Evolutionary conservation across 805 yeast genomes (phyloP).

Genomic region (Starmerella bombi): DNA sequence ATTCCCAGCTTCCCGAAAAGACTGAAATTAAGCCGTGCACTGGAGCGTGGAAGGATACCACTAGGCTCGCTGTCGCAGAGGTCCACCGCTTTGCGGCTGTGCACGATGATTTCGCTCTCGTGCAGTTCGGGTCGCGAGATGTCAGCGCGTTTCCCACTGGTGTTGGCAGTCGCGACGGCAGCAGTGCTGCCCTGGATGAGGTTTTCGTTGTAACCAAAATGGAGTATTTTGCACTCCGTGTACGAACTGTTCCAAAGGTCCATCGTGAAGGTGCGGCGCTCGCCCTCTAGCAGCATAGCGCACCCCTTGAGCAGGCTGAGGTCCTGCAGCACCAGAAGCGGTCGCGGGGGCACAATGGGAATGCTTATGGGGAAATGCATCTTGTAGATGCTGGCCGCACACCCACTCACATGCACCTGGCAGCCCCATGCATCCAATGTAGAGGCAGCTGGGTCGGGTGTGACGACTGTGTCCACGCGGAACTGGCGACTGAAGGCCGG

Average conservation of each 20-base stretch:
- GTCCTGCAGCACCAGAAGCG: slow-evolving; percentile 41
- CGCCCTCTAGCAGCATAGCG: slow-evolving; percentile 73
- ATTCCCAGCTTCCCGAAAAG: slow-evolving; percentile 63
- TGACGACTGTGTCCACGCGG: slow-evolving; percentile 17
- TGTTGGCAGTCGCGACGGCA: slow-evolving; percentile 30
- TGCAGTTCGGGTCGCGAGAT: neutral
- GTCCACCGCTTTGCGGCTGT: neutral
- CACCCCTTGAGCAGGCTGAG: slow-evolving; percentile 48
- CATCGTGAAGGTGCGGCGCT: slow-evolving; percentile 39
- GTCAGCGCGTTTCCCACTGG: neutral
- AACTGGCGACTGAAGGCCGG: slow-evolving; percentile 22
- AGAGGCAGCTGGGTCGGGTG: slow-evolving; percentile 36
- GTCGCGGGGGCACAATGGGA: slow-evolving; percentile 38
- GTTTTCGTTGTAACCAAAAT: slow-evolving; percentile 58
- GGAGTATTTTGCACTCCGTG: slow-evolving; percentile 42
- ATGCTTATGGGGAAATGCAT: slow-evolving; percentile 24
- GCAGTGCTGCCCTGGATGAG: neutral
- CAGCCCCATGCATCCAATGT: slow-evolving; percentile 39
- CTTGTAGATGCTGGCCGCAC: slow-evolving; percentile 33
- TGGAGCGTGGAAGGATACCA: slow-evolving; percentile 27
- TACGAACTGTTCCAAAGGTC: slow-evolving; percentile 45
- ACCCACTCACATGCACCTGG: slow-evolving; percentile 38
- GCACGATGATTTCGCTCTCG: neutral
- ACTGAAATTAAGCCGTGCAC: slow-evolving; percentile 41
- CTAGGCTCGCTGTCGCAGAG: slow-evolving; percentile 13